phyloP scores from a whole-genome alignment of 495 filamentous ascomycete species.

The Glonium stellatum region DNA sequence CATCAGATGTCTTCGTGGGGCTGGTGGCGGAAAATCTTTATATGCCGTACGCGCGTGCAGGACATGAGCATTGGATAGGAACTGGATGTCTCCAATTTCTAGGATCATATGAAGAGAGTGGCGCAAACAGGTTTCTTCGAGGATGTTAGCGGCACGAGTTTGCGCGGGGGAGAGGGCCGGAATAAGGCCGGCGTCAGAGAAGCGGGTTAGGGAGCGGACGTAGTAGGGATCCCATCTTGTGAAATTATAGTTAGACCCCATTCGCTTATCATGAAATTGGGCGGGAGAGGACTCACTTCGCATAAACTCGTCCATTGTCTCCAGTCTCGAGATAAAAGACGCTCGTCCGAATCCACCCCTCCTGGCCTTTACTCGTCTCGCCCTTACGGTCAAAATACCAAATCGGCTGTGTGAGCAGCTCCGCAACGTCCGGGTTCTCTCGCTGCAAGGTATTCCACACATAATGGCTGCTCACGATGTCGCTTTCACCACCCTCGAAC shows the following conservation, averaged over 20 bases:
- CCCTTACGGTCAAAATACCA: slow-evolving; percentile 97
- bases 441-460: slow-evolving; percentile 73
- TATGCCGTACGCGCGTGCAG: slow-evolving; percentile 38
- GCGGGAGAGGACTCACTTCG: slow-evolving; percentile 37
- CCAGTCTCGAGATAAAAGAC: slow-evolving; percentile 67
- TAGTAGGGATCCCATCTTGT: slow-evolving; percentile 35
- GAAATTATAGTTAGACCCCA: not conserved
- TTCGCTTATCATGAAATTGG: not conserved
- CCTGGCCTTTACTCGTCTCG: slow-evolving; percentile 65
- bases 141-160: slow-evolving; percentile 24
- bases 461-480: slow-evolving; percentile 70
- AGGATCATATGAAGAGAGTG: slow-evolving; percentile 38
- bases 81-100: slow-evolving; percentile 39
- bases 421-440: slow-evolving; percentile 71
- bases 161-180: slow-evolving; percentile 32
- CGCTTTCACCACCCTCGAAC: slow-evolving; percentile 75
- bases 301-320: slow-evolving; percentile 47
- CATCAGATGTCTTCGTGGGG: slow-evolving; percentile 51
- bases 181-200: slow-evolving; percentile 32
- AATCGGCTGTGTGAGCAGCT: slow-evolving; percentile 64
- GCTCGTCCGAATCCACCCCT: slow-evolving; percentile 65
- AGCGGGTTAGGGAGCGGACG: slow-evolving; percentile 34
- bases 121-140: slow-evolving; percentile 34
- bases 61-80: slow-evolving; percentile 35
- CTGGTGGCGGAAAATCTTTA: slow-evolving; percentile 34